Conservation (phyloP, 2,329 filamentous ascomycete species). For the Fusarium sp. region DNA sequence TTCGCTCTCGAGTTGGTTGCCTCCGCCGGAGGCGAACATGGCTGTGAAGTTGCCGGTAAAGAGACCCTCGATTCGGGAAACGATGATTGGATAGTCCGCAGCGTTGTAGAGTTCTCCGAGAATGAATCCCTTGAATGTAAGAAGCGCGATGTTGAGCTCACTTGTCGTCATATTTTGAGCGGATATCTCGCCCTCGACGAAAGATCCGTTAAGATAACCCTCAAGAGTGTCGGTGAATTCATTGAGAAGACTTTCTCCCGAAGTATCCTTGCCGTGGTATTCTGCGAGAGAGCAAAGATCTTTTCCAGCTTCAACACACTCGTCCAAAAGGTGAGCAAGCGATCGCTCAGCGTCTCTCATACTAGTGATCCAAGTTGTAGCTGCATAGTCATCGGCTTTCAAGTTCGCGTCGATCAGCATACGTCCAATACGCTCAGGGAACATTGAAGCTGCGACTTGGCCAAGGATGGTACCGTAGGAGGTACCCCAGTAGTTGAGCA, state of each 20-base stretch:
- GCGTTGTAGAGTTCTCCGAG: neutral
- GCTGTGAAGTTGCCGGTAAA: neutral
- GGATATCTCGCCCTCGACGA: neutral
- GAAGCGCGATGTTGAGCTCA: neutral
- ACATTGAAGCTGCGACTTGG: conserved; percentile 35
- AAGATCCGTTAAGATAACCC: neutral
- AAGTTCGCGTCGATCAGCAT: conserved; percentile 34
- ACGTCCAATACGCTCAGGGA: conserved; percentile 33
- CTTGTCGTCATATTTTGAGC: neutral
- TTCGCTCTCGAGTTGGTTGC: neutral
- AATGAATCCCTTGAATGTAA: neutral
- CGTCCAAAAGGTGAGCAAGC: neutral
- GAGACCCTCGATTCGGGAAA: neutral
- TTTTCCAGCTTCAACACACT: conserved; percentile 5
- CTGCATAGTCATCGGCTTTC: conserved; percentile 20
- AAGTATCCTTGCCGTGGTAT: neutral
- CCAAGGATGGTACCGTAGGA: conserved; percentile 39
- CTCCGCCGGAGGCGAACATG: neutral
- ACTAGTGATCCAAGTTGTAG: neutral
- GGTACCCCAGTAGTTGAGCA: conserved; percentile 50
- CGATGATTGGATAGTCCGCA: neutral
- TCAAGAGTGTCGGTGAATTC: neutral
- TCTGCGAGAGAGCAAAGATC: neutral
- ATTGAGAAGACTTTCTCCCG: neutral
- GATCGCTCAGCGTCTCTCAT: neutral